Conservation (phyloP, 495 filamentous ascomycete species). For the Amorphotheca resinae region DNA sequence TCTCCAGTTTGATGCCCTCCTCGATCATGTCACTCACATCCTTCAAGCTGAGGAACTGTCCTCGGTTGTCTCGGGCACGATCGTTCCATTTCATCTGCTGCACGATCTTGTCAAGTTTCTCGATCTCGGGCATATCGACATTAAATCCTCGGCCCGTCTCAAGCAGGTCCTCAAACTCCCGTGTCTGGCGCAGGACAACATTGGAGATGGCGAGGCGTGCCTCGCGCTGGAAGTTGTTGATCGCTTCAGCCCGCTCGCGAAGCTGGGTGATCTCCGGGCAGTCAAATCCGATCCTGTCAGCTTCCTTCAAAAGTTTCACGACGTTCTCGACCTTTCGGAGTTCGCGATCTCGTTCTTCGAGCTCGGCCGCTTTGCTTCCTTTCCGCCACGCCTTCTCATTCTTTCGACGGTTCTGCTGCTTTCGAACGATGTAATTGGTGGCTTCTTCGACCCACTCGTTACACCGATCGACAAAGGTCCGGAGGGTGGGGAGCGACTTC, state of each 20-base stretch:
- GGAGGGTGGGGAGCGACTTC: slow-evolving; percentile 68
- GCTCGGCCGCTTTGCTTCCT: slow-evolving; percentile 59
- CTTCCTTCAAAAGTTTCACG: slow-evolving; percentile 67
- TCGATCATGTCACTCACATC: slow-evolving; percentile 71
- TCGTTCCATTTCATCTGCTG: slow-evolving; percentile 86
- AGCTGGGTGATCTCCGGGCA: slow-evolving; percentile 83
- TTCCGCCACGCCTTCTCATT: slow-evolving; percentile 85
- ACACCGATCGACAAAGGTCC: slow-evolving; percentile 83
- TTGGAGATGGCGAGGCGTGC: slow-evolving; percentile 57
- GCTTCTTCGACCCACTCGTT: slow-evolving; percentile 98
- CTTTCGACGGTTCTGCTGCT: slow-evolving; percentile 97
- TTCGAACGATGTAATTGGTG: slow-evolving; percentile 90
- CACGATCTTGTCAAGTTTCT: slow-evolving; percentile 65
- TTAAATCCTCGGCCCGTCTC: slow-evolving; percentile 83
- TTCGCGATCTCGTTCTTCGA: slow-evolving; percentile 81
- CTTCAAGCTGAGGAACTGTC: slow-evolving; percentile 50
- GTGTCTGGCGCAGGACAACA: slow-evolving; percentile 42
- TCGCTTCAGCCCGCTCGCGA: slow-evolving; percentile 76
- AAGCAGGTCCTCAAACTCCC: slow-evolving; percentile 77
- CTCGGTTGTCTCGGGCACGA: slow-evolving; percentile 51
- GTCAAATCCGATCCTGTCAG: slow-evolving; percentile 85
- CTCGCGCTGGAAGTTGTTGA: slow-evolving; percentile 73
- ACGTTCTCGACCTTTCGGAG: slow-evolving; percentile 86
- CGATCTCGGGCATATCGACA: slow-evolving; percentile 88
- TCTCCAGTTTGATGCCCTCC: slow-evolving; percentile 58